A percentile compares a stretch with the other conserved stretches of the same genome.
Conservation (phyloP, 495 filamentous ascomycete genomes). For the Elasticomyces elasticus region DNA sequence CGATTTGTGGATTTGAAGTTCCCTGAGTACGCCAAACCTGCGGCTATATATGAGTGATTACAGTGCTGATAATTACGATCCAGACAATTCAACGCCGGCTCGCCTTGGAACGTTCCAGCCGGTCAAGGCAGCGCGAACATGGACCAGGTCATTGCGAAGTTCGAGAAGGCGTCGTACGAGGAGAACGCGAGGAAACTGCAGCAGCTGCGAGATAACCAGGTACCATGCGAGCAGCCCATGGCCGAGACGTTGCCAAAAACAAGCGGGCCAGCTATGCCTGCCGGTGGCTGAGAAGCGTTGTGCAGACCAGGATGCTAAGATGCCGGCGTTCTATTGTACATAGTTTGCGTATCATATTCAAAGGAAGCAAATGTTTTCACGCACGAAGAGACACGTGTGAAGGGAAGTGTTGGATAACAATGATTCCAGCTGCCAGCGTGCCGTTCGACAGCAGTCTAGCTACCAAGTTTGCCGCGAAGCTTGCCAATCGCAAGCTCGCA, state of each 20-base stretch:
- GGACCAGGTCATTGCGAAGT: slow-evolving; percentile 52
- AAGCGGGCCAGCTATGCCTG: neutral
- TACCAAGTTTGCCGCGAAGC: neutral
- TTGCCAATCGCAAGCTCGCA: neutral
- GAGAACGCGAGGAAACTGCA: slow-evolving; percentile 39
- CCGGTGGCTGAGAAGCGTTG: neutral
- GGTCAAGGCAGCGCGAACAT: slow-evolving; percentile 49
- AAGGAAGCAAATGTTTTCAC: neutral
- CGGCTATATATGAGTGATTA: neutral
- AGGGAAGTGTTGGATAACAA: neutral
- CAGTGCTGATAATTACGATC: no score
- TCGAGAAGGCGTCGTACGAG: slow-evolving; percentile 47
- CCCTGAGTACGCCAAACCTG: slow-evolving; percentile 53
- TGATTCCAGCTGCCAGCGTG: neutral
- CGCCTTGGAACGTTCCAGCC: slow-evolving; percentile 54
- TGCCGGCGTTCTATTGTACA: no score
- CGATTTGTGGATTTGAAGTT: slow-evolving; percentile 47
- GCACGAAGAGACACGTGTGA: neutral
- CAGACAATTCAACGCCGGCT: slow-evolving; percentile 51
- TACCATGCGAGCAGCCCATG: slow-evolving; percentile 25
- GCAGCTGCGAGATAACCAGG: slow-evolving; percentile 23
- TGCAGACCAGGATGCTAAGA: no score
- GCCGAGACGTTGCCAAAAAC: slow-evolving; percentile 6
- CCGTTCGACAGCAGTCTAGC: neutral
- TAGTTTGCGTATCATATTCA: neutral